Evolutionary conservation across 2,329 filamentous ascomycete species (phyloP).

Genomic region (Parafenestella ontariensis): DNA sequence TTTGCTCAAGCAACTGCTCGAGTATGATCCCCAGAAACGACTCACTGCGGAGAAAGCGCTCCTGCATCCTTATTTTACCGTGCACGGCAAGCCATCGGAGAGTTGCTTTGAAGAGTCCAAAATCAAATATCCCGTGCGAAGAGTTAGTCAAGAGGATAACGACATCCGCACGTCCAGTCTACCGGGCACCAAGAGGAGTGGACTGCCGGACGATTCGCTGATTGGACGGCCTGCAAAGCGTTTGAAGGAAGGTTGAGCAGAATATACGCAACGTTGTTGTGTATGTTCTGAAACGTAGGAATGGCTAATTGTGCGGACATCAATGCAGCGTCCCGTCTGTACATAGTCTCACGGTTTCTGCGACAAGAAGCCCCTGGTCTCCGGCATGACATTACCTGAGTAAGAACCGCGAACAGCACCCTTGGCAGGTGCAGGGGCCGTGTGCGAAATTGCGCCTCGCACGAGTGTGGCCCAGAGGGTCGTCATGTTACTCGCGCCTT

Average conservation of each 20-base stretch:
- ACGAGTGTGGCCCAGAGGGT: not conserved
- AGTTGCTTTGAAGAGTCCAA: slow-evolving; percentile 93
- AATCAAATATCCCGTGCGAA: slow-evolving; percentile 85
- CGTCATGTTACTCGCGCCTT: not conserved
- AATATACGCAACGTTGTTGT: not conserved
- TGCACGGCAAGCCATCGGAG: slow-evolving; percentile 65
- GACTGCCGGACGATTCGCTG: slow-evolving; percentile 81
- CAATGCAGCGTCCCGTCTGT: slow-evolving; percentile 10
- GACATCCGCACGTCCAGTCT: slow-evolving; percentile 91
- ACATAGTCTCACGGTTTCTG: slow-evolving; percentile 3
- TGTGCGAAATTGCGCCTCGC: slow-evolving; percentile 10
- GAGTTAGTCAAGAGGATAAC: slow-evolving; percentile 93
- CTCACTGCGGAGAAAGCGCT: slow-evolving; percentile 87
- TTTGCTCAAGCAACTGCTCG: slow-evolving; percentile 80
- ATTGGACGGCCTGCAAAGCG: slow-evolving; percentile 63
- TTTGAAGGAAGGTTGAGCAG: slow-evolving; percentile 54
- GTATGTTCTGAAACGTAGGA: not conserved
- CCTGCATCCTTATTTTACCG: slow-evolving; percentile 87
- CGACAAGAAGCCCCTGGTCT: slow-evolving; percentile 7
- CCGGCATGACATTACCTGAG: slow-evolving; percentile 5
- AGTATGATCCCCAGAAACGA: slow-evolving; percentile 90
- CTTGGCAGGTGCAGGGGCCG: slow-evolving; percentile 4
- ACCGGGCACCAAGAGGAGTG: slow-evolving; percentile 89
- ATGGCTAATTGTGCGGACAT: not conserved
- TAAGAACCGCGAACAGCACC: not conserved